Percentiles rank a stretch among this genome's conserved stretches.
These are phyloP conservation scores for Brasilioporus rufonigricans DNA, from an alignment of 768 basidiomycete genomes.

Conservation along the genomic window DNA sequence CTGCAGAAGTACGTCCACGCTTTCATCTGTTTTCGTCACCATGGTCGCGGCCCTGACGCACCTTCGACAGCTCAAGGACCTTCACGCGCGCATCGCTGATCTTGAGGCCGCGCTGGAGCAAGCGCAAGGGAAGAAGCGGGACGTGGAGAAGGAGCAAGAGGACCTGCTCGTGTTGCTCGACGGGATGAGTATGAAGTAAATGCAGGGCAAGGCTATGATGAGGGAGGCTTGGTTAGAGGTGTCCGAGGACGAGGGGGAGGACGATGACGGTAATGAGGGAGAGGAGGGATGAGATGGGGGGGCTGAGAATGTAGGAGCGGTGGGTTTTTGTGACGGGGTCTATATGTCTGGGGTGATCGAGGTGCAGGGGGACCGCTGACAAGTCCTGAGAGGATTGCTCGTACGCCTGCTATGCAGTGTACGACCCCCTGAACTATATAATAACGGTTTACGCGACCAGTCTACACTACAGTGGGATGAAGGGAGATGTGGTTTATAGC, in stretches of 20 bases:
- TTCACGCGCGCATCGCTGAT: too few species aligned
- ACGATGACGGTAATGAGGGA: constrained; percentile 54
- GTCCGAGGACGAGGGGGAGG: constrained; percentile 88
- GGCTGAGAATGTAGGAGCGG: too few species aligned
- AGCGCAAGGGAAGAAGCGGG: constrained; percentile 66
- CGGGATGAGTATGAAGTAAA: constrained; percentile 84
- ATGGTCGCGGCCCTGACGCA: constrained; percentile 46
- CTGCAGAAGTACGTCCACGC: constrained; percentile 35
- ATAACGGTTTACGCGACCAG: too few species aligned
- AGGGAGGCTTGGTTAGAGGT: constrained; percentile 77
- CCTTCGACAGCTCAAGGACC: too few species aligned
- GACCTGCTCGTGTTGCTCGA: constrained; percentile 92
- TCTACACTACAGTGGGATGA: too few species aligned
- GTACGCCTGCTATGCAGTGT: too few species aligned
- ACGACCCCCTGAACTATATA: too few species aligned
- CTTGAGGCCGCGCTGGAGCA: constrained; percentile 48
- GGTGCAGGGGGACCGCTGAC: too few species aligned
- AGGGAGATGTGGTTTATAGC: too few species aligned
- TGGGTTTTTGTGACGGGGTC: too few species aligned
- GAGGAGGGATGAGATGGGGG: constrained; percentile 19
- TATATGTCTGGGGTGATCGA: too few species aligned
- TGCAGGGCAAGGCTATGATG: constrained; percentile 78
- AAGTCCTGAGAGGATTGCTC: too few species aligned
- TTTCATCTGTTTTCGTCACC: constrained; percentile 24
- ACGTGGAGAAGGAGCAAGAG: constrained; percentile 95